Conservation (phyloP, 805 yeast species). For the Candida sonorensis region DNA sequence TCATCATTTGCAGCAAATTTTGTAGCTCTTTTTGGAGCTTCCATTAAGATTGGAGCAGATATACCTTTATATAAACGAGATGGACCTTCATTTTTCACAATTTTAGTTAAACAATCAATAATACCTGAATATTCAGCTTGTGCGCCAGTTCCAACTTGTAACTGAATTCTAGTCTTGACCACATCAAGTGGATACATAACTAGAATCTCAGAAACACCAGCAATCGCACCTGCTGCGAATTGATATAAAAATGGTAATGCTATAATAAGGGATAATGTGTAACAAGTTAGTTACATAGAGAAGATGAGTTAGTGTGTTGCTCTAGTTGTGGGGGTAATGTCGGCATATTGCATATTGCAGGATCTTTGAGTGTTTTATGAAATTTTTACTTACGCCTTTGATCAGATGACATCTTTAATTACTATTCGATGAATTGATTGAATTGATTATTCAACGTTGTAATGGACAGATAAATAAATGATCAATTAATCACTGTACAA, state of each 20-base stretch:
- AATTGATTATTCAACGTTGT: not conserved
- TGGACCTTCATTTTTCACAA: constrained; percentile 80
- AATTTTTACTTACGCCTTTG: constrained; percentile 15
- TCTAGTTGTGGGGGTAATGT: too few species aligned
- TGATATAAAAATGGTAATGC: constrained; percentile 90
- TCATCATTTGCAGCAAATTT: constrained; percentile 98
- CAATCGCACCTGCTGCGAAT: constrained; percentile 85
- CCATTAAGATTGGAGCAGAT: constrained; percentile 95
- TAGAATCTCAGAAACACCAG: constrained; percentile 93
- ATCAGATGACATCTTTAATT: constrained; percentile 10
- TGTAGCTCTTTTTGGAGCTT: constrained; percentile 98
- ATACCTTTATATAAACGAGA: constrained; percentile 87
- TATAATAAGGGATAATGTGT: constrained; percentile 13
- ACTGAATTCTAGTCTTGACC: constrained; percentile 92
- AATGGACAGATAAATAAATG: too few species aligned
- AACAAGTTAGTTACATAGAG: not conserved
- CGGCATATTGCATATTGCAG: too few species aligned
- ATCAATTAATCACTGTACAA: too few species aligned
- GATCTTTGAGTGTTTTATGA: not conserved
- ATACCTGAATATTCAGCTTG: constrained; percentile 75
- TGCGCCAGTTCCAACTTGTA: constrained; percentile 52
- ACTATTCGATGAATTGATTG: not conserved
- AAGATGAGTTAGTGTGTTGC: too few species aligned
- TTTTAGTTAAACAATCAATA: constrained; percentile 75
- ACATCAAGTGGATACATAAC: constrained; percentile 97